Evolutionary conservation across 305 asterid genomes (phyloP).

Genomic region (Ilex paraguariensis): DNA sequence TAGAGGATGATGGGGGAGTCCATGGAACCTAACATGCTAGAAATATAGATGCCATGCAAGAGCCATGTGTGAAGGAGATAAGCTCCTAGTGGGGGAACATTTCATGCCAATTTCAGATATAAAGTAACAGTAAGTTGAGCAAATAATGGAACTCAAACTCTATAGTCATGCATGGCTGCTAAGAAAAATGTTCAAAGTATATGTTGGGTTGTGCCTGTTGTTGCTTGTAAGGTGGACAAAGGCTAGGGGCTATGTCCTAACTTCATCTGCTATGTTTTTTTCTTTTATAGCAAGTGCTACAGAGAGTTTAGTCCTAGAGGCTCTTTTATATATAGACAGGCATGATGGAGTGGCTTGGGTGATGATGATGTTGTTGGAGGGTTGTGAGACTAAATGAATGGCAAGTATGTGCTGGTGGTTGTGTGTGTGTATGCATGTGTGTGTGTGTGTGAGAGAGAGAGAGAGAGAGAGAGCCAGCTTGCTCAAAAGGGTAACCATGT

Average conservation of each 20-base stretch:
- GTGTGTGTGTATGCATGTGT: no score
- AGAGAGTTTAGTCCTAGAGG: not conserved
- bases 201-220: constrained; percentile 13
- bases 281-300: constrained; percentile 9
- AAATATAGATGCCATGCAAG: constrained; percentile 8
- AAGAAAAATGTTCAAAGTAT: constrained; percentile 13
- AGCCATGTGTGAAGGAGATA: constrained; percentile 16
- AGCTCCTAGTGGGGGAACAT: constrained; percentile 32
- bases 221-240: constrained; percentile 39
- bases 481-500: constrained; percentile 35
- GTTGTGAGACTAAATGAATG: constrained; percentile 17
- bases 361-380: constrained; percentile 33
- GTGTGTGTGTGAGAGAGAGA: not conserved
- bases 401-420: not conserved
- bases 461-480: constrained; percentile 9
- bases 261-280: constrained; percentile 5
- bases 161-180: constrained; percentile 13
- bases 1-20: constrained; percentile 17
- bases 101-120: constrained; percentile 28
- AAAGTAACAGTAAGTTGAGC: constrained; percentile 22
- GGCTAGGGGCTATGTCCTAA: constrained; percentile 16
- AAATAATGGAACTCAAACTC: constrained; percentile 19
- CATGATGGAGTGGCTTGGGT: constrained; percentile 32
- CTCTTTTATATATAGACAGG: constrained; percentile 21
- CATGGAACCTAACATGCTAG: constrained; percentile 24